phyloP scores from a whole-genome alignment of 1,139 yeast species.

The Scheffersomyces lignicola region DNA sequence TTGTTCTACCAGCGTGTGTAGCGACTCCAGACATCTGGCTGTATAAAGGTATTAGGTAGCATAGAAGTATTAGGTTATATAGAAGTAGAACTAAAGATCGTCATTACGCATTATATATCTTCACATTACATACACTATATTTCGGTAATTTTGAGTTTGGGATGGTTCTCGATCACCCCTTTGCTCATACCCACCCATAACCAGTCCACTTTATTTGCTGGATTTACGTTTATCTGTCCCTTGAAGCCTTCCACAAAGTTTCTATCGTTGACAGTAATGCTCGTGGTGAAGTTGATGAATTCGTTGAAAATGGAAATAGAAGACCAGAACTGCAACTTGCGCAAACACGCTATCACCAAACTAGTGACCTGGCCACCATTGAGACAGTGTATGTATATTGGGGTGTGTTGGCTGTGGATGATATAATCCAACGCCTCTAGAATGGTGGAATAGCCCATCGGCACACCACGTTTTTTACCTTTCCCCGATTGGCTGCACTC shows the following conservation, averaged over 20 bases:
- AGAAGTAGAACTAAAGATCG: too few species aligned
- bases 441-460: slow-evolving; percentile 67
- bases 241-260: slow-evolving; percentile 78
- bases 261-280: slow-evolving; percentile 79
- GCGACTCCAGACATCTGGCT: not conserved
- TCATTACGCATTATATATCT: not conserved
- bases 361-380: slow-evolving; percentile 91
- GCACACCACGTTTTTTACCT: slow-evolving; percentile 77
- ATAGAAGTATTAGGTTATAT: not conserved
- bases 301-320: slow-evolving; percentile 86
- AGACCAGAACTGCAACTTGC: slow-evolving; percentile 88
- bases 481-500: slow-evolving; percentile 68
- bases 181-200: slow-evolving; percentile 71
- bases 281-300: slow-evolving; percentile 75
- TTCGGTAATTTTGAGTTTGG: slow-evolving; percentile 38
- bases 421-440: slow-evolving; percentile 59
- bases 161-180: slow-evolving; percentile 51
- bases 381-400: slow-evolving; percentile 80
- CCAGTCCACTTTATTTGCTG: slow-evolving; percentile 62
- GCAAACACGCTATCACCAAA: slow-evolving; percentile 77
- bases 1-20: slow-evolving; percentile 57
- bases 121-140: slow-evolving; percentile 4
- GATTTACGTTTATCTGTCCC: slow-evolving; percentile 57
- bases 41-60: not conserved
- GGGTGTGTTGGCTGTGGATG: slow-evolving; percentile 59